Evolutionary conservation across 371 early-diverging fungal species (phyloP), one percentile per base, ranked within the genome.

Genomic region (Circinella minor): DNA sequence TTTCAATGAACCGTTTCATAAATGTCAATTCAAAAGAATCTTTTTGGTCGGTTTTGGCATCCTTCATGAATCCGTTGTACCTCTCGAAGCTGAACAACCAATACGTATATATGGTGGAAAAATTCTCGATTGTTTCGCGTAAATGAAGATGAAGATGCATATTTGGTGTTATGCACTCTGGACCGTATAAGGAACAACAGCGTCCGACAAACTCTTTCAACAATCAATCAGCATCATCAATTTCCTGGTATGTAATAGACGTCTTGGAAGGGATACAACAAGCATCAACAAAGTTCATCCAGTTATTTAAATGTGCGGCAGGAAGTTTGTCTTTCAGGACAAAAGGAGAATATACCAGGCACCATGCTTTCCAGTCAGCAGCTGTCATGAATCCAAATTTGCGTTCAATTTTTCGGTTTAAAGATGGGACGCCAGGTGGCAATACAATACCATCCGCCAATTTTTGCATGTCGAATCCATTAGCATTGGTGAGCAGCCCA

Each of bases 101-200:
- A 20, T 48, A 67, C 1, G 27, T 60, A 46, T 67, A 67, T 3
- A 60, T 13, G 7, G 67, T 59, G 5, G 48, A 59, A 18, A 60
- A 39, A 39, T 67, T 47, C 48, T 48, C 9, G 27, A 63, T 48
- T 0, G 34, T 27, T 18, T 63, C 64, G 7, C 48, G 64, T 3
- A 68, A 18, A 49, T 68, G 68, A 8, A 34, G 20, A 49, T 68
- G 68, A 4, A 68, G 49, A 39, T 68, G 68, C 68, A 62, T 62
- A 34, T 68, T 68, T 15, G 61, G 60, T 4, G 62, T 68, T 7
- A 46, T 55, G 20, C 3, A 20, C 9, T 34, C 20, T 13, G 51
- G 51, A 13, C 51, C 7, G 15, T 51, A 51, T 15, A 51, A n/a
- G 8, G 14, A 4, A 8, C 27, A 11, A 13, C 61, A 11, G 15